Evolutionary conservation across 352 stramenopile genomes (phyloP).

Genomic region (Peronospora tabacina): DNA sequence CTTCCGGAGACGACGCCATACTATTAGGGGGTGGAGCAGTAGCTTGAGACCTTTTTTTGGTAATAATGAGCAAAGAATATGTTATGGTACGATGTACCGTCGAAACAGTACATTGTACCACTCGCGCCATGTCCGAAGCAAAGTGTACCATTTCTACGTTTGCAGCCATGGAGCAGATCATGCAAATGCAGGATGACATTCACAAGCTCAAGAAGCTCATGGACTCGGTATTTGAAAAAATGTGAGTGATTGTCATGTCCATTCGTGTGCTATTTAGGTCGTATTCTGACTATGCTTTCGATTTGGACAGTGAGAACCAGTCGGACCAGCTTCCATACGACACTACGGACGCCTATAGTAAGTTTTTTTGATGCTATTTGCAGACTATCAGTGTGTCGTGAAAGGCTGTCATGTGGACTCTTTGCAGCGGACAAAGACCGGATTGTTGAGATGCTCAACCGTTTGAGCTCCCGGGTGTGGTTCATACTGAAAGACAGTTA

Average conservation of each 20-base stretch:
- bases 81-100: neutral
- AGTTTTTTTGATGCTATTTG: neutral
- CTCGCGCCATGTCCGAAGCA: neutral
- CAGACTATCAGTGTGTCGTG: neutral
- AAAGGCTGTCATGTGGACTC: neutral
- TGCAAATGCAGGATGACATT: constrained; percentile 88
- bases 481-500: neutral
- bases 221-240: constrained; percentile 80
- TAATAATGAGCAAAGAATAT: neutral
- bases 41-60: neutral
- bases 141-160: neutral
- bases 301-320: constrained; percentile 43
- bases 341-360: constrained; percentile 70
- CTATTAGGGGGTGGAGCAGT: neutral
- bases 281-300: neutral
- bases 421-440: constrained; percentile 74
- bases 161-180: constrained; percentile 72
- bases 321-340: constrained; percentile 53
- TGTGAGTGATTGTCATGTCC: constrained; percentile 31
- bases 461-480: constrained; percentile 66
- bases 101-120: neutral
- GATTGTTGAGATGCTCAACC: constrained; percentile 85
- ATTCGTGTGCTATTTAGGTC: neutral
- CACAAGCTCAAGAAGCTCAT: constrained; percentile 90
- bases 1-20: constrained; percentile 58